Evolutionary conservation across 75 land plant species (phyloP).

Genomic region (Ceratopteris richardii): DNA sequence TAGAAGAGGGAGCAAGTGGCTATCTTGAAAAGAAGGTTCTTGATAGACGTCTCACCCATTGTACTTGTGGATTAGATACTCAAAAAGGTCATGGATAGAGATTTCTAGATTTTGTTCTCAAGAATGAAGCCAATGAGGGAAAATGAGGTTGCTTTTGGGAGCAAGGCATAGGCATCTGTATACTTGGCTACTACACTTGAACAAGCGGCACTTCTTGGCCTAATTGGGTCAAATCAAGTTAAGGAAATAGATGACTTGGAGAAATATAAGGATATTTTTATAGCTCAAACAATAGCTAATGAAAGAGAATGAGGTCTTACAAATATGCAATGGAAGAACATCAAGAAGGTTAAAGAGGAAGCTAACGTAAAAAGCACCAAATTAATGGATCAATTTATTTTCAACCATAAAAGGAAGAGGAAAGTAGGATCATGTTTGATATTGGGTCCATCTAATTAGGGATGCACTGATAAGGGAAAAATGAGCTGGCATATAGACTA

Average conservation of each 20-base stretch:
- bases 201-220: constrained; percentile 87
- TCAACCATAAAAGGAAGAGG: constrained; percentile 50
- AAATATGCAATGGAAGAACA: constrained; percentile 61
- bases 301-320: constrained; percentile 57
- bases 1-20: constrained; percentile 98
- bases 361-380: constrained; percentile 56
- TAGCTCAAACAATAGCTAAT: constrained; percentile 69
- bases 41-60: background rate
- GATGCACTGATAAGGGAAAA: too few relatives aligned
- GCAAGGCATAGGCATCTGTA: constrained; percentile 81
- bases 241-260: constrained; percentile 94
- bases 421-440: too few relatives aligned
- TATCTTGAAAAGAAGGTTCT: constrained; percentile 57
- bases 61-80: constrained; percentile 9
- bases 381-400: constrained; percentile 40
- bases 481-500: too few relatives aligned
- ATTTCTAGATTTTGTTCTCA: constrained; percentile 41
- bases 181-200: constrained; percentile 93
- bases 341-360: constrained; percentile 85
- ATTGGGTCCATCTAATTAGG: background rate
- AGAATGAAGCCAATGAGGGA: constrained; percentile 21
- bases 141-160: constrained; percentile 44
- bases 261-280: constrained; percentile 38
- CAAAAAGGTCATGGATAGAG: constrained; percentile 45
- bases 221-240: constrained; percentile 90